Conservation (phyloP, 257 asterid species). For the Coffea eugenioides region DNA sequence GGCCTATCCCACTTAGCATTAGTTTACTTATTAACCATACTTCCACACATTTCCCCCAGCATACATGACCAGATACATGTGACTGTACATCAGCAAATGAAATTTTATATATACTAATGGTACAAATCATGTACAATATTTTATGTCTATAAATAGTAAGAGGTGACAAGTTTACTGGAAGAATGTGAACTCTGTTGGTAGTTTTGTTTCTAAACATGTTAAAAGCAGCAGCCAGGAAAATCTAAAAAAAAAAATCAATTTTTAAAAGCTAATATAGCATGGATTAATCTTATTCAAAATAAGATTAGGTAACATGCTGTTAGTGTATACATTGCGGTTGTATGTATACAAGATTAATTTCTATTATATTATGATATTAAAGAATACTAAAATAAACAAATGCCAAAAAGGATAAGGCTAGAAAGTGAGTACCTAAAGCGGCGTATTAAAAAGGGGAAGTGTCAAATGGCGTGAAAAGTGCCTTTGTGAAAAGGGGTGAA, state of each 20-base stretch:
- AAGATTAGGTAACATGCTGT: too few species aligned
- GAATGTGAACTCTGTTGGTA: conserved; percentile 10
- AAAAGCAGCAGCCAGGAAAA: conserved; percentile 20
- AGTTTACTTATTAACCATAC: conserved; percentile 13
- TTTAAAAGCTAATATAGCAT: background rate
- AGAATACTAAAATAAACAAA: background rate
- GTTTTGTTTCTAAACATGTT: conserved; percentile 34
- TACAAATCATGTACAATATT: conserved; percentile 14
- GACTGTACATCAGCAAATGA: background rate
- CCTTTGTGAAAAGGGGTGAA: background rate
- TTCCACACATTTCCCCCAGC: conserved; percentile 28
- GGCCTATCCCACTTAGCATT: conserved; percentile 23
- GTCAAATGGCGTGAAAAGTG: background rate
- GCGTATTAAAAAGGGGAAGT: too few species aligned
- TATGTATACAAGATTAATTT: background rate
- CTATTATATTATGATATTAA: background rate
- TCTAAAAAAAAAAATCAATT: background rate
- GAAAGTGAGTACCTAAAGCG: background rate
- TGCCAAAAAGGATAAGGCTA: conserved; percentile 3
- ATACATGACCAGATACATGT: conserved; percentile 10
- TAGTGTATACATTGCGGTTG: too few species aligned
- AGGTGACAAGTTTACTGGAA: conserved; percentile 5
- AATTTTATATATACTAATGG: conserved; percentile 7
- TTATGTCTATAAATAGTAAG: conserved; percentile 9
- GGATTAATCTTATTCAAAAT: too few species aligned